These are phyloP conservation scores for Pseudocercospora pini-densiflorae DNA, from an alignment of 2,329 filamentous ascomycete genomes.

Conservation along the genomic window DNA sequence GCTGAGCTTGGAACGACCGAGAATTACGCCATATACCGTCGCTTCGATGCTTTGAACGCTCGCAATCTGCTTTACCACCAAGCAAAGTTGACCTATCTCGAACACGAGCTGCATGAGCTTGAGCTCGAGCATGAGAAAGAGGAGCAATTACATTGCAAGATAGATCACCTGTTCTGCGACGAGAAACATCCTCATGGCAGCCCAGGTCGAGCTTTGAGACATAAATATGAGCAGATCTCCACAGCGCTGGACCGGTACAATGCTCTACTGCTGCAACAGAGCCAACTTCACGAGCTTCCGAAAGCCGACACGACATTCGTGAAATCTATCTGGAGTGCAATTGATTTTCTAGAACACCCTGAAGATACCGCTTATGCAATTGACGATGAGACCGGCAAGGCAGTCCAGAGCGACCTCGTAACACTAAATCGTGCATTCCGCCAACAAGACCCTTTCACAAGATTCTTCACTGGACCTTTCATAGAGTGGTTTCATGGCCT, in stretches of 20 bases:
- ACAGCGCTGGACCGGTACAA: conserved; percentile 25
- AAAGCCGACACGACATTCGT: conserved; percentile 25
- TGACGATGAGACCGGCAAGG: conserved; percentile 18
- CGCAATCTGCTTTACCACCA: conserved; percentile 35
- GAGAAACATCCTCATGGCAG: conserved; percentile 13
- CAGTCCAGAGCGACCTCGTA: conserved; percentile 27
- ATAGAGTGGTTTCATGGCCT: conserved; percentile 23
- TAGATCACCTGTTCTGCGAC: conserved; percentile 23
- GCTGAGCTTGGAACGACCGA: conserved; percentile 24
- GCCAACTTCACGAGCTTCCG: conserved; percentile 21
- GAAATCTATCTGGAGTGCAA: conserved; percentile 23
- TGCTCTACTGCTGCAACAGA: conserved; percentile 24
- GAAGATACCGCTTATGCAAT: conserved; percentile 32
- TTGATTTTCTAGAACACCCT: conserved; percentile 30
- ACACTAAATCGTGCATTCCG: conserved; percentile 24
- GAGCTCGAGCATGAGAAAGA: conserved; percentile 23
- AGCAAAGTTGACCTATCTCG: conserved; percentile 32
- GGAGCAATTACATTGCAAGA: conserved; percentile 26
- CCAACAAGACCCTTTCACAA: conserved; percentile 26
- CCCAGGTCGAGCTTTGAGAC: conserved; percentile 16
- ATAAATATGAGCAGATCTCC: conserved; percentile 22
- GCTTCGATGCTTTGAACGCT: conserved; percentile 32
- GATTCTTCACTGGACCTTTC: conserved; percentile 22
- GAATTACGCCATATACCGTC: conserved; percentile 31
- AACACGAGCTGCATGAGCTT: conserved; percentile 31